Percentiles rank a stretch among this genome's conserved stretches.
These are phyloP conservation scores for Catharanthus roseus DNA, from an alignment of 257 asterid genomes.

Conservation along the genomic window DNA sequence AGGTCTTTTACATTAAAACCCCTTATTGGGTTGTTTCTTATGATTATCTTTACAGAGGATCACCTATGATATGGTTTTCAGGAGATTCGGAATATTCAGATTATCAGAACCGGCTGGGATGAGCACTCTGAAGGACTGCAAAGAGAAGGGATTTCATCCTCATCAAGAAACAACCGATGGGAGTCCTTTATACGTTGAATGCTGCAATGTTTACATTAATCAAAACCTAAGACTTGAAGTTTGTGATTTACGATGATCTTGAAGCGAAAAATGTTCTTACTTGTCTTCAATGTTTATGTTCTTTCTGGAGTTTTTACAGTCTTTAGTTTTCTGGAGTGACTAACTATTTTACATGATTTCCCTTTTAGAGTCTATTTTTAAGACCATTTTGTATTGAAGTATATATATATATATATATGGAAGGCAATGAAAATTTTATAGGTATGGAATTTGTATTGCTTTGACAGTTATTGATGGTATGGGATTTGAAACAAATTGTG, in stretches of 20 bases:
- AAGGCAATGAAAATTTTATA: too few species aligned
- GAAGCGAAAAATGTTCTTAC: background rate
- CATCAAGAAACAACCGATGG: slow-evolving; percentile 38
- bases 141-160: slow-evolving; percentile 38
- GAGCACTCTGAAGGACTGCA: slow-evolving; percentile 42
- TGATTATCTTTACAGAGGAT: background rate
- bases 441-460: too few species aligned
- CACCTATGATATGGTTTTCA: slow-evolving; percentile 10
- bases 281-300: background rate
- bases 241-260: slow-evolving; percentile 30
- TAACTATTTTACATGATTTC: background rate
- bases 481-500: too few species aligned
- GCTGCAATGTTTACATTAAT: slow-evolving; percentile 32
- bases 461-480: too few species aligned
- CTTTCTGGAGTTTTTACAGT: too few species aligned
- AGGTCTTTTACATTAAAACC: slow-evolving; percentile 24
- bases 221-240: slow-evolving; percentile 44
- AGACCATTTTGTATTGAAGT: too few species aligned
- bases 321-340: too few species aligned
- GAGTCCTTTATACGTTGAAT: slow-evolving; percentile 32
- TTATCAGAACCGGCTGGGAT: slow-evolving; percentile 34
- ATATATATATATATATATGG: too few species aligned
- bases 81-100: slow-evolving; percentile 40
- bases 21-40: background rate
- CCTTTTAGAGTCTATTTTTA: too few species aligned